Percentiles rank a stretch among this genome's conserved stretches.
Evolutionary conservation across 768 basidiomycete species (phyloP).

Genomic region (Pleurotus tuber-regium): DNA sequence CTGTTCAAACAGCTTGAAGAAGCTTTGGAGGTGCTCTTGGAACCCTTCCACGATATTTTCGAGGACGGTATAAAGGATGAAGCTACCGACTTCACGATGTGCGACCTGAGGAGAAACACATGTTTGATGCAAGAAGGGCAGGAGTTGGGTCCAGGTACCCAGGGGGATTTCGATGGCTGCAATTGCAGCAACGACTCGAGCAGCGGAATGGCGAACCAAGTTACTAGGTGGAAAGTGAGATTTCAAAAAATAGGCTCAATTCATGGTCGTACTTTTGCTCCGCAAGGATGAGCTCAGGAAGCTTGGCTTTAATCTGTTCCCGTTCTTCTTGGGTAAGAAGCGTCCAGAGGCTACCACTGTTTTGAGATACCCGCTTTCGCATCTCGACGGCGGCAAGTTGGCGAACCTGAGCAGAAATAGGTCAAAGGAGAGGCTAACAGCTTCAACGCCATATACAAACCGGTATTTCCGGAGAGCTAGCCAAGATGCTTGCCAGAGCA

Average conservation of each 20-base stretch:
- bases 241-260: conserved; percentile 12
- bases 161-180: conserved; percentile 82
- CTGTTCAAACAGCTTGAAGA: conserved; percentile 78
- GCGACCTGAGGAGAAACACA: conserved; percentile 63
- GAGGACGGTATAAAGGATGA: conserved; percentile 85
- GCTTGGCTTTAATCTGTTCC: conserved; percentile 78
- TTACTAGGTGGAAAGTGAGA: conserved; percentile 46
- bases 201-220: conserved; percentile 88
- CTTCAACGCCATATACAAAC: conserved; percentile 46
- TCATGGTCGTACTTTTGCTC: conserved; percentile 66
- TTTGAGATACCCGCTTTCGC: conserved; percentile 83
- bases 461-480: conserved; percentile 77
- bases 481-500: conserved; percentile 83
- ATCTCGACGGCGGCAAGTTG: conserved; percentile 97
- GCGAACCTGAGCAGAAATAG: conserved; percentile 60
- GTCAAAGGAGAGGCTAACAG: conserved; percentile 4
- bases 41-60: conserved; percentile 92
- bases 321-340: conserved; percentile 65
- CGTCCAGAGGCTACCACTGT: conserved; percentile 82
- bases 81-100: conserved; percentile 91
- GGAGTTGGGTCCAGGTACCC: conserved; percentile 80
- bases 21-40: conserved; percentile 65
- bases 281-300: conserved; percentile 73
- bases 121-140: conserved; percentile 83
- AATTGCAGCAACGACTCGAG: conserved; percentile 91